Evolutionary conservation across 306 rosid genomes (phyloP).

Genomic region (Amphicarpaea edgeworthii): DNA sequence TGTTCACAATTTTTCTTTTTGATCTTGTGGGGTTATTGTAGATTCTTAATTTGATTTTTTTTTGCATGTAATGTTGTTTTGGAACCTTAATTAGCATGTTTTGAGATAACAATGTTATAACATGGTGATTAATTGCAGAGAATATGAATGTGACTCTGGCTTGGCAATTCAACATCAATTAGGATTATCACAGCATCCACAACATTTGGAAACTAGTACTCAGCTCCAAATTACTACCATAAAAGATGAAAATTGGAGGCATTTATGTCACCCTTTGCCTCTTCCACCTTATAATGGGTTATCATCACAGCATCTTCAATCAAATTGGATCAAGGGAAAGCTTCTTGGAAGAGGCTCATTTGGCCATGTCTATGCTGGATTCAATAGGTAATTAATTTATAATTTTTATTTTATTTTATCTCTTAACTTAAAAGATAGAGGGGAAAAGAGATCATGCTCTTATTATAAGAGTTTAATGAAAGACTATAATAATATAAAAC

Average conservation of each 20-base stretch:
- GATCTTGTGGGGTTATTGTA: not conserved
- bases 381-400: not conserved
- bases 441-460: no score
- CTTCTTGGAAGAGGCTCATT: conserved; percentile 14
- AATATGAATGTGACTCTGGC: not conserved
- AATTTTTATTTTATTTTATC: not conserved
- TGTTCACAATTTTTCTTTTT: not conserved
- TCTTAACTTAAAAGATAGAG: no score
- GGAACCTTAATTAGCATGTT: not conserved
- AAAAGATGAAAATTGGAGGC: conserved; percentile 19
- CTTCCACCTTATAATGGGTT: conserved; percentile 7
- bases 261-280: conserved; percentile 23
- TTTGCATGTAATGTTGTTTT: not conserved
- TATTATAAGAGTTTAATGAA: no score
- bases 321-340: conserved; percentile 28
- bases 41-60: not conserved
- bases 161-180: not conserved
- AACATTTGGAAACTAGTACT: not conserved
- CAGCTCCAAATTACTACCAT: not conserved
- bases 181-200: no score
- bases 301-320: not conserved
- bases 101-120: not conserved
- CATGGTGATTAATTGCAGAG: conserved; percentile 11
- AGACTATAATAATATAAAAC: no score
- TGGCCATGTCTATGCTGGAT: conserved; percentile 13